phyloP scores from a whole-genome alignment of 2,329 filamentous ascomycete genomes.

The Periconia digitata region DNA sequence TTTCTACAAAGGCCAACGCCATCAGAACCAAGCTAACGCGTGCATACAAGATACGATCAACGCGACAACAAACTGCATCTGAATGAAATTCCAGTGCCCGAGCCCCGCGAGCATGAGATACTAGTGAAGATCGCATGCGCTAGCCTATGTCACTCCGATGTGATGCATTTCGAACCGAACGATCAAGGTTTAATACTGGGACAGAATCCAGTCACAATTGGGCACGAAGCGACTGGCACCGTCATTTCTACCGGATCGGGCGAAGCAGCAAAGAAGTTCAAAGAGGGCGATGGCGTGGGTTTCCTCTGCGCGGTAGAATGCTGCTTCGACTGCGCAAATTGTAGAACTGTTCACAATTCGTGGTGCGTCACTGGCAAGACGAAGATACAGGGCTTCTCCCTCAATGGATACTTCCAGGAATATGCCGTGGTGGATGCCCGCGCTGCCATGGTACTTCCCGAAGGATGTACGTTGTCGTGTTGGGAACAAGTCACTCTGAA shows the following conservation, averaged over 20 bases:
- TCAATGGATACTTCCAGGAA: slow-evolving; percentile 35
- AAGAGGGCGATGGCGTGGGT: slow-evolving; percentile 33
- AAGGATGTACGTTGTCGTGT: slow-evolving; percentile 18
- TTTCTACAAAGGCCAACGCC: not conserved
- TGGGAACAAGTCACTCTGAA: slow-evolving; percentile 4
- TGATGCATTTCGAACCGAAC: slow-evolving; percentile 41
- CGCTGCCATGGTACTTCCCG: slow-evolving; percentile 30
- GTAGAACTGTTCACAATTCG: slow-evolving; percentile 30
- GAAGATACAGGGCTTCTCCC: slow-evolving; percentile 33
- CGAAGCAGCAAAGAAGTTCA: slow-evolving; percentile 28
- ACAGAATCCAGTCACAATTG: slow-evolving; percentile 35
- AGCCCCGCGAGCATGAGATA: slow-evolving; percentile 45
- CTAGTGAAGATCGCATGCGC: slow-evolving; percentile 44
- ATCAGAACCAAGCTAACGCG: not conserved
- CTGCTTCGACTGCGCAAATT: slow-evolving; percentile 35
- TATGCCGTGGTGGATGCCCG: slow-evolving; percentile 34
- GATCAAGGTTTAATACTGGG: slow-evolving; percentile 35
- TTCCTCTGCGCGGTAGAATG: slow-evolving; percentile 37
- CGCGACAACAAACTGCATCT: slow-evolving; percentile 43
- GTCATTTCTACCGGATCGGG: slow-evolving; percentile 28
- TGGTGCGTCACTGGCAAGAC: slow-evolving; percentile 32
- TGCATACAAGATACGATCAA: slow-evolving; percentile 25
- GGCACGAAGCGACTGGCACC: slow-evolving; percentile 35
- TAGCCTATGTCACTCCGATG: slow-evolving; percentile 45
- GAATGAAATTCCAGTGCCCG: slow-evolving; percentile 50